These are phyloP conservation scores for Peronospora destructor DNA, from an alignment of 352 stramenopile genomes.

Conservation along the genomic window DNA sequence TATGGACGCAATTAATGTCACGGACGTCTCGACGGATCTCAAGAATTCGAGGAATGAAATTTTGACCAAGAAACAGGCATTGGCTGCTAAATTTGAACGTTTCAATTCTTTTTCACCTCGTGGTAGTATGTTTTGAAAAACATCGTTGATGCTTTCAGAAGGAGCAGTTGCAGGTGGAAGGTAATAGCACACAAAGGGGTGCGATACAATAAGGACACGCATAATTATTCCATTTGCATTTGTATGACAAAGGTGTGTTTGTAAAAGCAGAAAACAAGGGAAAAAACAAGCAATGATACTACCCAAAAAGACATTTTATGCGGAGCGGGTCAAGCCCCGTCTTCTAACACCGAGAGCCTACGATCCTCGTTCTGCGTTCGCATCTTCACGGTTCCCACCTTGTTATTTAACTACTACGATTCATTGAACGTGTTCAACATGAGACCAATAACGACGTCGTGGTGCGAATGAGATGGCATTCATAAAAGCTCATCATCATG, in stretches of 20 bases:
- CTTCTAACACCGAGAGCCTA: constrained; percentile 36
- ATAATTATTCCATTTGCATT: constrained; percentile 17
- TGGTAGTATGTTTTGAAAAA: constrained; percentile 45
- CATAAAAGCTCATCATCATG: constrained; percentile 19
- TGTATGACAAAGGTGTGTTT: not conserved
- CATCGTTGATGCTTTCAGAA: too few relatives aligned
- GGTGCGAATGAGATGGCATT: constrained; percentile 7
- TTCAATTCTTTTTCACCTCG: constrained; percentile 54
- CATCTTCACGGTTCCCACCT: constrained; percentile 12
- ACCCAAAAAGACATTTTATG: constrained; percentile 29
- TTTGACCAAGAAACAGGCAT: constrained; percentile 83
- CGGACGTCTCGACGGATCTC: constrained; percentile 79
- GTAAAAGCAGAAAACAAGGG: constrained; percentile 3
- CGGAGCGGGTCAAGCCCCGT: constrained; percentile 23
- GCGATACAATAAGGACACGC: constrained; percentile 24
- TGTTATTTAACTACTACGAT: constrained; percentile 27
- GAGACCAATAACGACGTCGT: constrained; percentile 19
- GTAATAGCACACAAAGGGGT: constrained; percentile 5
- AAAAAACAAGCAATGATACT: constrained; percentile 20
- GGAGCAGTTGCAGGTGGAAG: constrained; percentile 1
- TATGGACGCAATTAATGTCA: constrained; percentile 87
- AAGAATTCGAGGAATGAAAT: constrained; percentile 84
- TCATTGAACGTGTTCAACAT: constrained; percentile 10
- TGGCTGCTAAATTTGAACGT: constrained; percentile 79
- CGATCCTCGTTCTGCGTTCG: constrained; percentile 25